These are phyloP conservation scores for Omphalea diandra DNA, from an alignment of 441 rosid species.

Conservation along the genomic window DNA sequence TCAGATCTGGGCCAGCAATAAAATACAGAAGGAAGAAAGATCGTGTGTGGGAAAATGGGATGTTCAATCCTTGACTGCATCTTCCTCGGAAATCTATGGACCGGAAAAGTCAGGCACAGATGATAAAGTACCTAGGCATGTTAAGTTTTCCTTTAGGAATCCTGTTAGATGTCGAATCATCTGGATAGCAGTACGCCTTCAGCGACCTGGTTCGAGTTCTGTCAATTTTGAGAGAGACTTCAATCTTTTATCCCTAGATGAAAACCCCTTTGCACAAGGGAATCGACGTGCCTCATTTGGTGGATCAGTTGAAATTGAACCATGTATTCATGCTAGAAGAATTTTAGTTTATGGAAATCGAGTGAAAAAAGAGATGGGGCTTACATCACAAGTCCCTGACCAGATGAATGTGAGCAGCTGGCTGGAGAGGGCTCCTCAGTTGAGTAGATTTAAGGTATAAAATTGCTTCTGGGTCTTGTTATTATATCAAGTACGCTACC, in stretches of 20 bases:
- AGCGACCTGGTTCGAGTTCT: slow-evolving; percentile 82
- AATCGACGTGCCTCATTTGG: slow-evolving; percentile 83
- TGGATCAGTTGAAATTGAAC: slow-evolving; percentile 64
- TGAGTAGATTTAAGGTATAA: slow-evolving; percentile 81
- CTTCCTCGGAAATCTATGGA: slow-evolving; percentile 75
- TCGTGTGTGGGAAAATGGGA: slow-evolving; percentile 94
- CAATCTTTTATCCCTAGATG: slow-evolving; percentile 75
- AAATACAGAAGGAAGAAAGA: slow-evolving; percentile 78
- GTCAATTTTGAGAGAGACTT: slow-evolving; percentile 70
- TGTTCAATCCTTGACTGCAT: slow-evolving; percentile 59
- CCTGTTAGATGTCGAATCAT: slow-evolving; percentile 83
- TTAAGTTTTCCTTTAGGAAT: slow-evolving; percentile 71
- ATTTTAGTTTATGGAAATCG: slow-evolving; percentile 70
- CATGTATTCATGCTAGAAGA: slow-evolving; percentile 89
- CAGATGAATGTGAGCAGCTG: slow-evolving; percentile 57
- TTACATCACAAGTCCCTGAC: slow-evolving; percentile 50
- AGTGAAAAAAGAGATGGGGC: slow-evolving; percentile 44
- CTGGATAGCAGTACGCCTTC: slow-evolving; percentile 80
- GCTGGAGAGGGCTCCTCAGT: slow-evolving; percentile 76
- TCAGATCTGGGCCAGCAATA: slow-evolving; percentile 98
- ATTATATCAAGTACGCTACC: not conserved
- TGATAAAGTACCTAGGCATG: slow-evolving; percentile 74
- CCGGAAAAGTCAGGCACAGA: slow-evolving; percentile 55
- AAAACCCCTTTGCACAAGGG: slow-evolving; percentile 82
- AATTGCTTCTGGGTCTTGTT: not conserved